Conservation (phyloP, 352 stramenopile species). For the Plasmopara viticola region DNA sequence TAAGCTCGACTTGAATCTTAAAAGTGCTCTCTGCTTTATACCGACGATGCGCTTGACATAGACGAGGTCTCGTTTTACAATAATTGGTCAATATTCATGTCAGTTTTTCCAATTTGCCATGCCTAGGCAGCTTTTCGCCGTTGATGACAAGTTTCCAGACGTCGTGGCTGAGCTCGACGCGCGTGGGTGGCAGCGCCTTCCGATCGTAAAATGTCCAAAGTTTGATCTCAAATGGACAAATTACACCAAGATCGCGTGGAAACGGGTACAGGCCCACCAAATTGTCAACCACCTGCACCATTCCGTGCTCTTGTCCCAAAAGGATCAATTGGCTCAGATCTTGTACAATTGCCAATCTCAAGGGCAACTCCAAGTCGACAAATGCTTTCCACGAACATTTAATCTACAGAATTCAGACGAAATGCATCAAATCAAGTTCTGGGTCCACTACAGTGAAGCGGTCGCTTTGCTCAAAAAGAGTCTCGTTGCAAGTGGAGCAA, state of each 20-base stretch:
- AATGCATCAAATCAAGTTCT: constrained; percentile 21
- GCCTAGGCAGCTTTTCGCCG: constrained; percentile 2
- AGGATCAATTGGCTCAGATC: constrained; percentile 40
- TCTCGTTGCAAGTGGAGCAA: neutral
- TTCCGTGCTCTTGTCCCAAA: constrained; percentile 55
- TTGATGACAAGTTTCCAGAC: constrained; percentile 18
- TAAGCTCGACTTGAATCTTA: no score
- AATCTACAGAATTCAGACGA: constrained; percentile 19
- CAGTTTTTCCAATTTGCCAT: neutral
- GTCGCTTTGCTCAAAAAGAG: constrained; percentile 34
- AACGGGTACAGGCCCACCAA: constrained; percentile 30
- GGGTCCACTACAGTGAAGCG: constrained; percentile 46
- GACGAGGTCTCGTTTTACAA: no score
- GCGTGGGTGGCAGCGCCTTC: constrained; percentile 28
- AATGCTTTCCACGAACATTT: constrained; percentile 49
- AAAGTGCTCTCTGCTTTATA: no score
- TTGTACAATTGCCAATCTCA: constrained; percentile 17
- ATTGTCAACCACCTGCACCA: constrained; percentile 67
- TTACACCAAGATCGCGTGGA: constrained; percentile 61
- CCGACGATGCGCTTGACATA: no score
- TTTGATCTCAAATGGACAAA: constrained; percentile 64
- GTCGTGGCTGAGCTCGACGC: constrained; percentile 9
- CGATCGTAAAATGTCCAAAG: constrained; percentile 48
- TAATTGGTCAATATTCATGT: neutral
- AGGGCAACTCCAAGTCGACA: constrained; percentile 22